phyloP scores from a whole-genome alignment of 768 basidiomycete species.

The Lactarius trivialis region DNA sequence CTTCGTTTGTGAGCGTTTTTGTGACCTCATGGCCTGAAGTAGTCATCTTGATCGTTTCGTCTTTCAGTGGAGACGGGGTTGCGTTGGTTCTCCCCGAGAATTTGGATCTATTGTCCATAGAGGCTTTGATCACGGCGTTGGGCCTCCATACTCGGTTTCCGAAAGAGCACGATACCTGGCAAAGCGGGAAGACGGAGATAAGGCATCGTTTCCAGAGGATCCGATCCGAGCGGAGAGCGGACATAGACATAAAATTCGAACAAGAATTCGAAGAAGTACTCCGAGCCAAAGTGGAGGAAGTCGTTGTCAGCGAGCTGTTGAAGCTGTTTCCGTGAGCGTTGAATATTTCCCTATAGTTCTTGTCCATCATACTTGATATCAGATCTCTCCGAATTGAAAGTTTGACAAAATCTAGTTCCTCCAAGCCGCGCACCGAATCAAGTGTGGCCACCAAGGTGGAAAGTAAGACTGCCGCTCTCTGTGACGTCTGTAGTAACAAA shows the following conservation, averaged over 20 bases:
- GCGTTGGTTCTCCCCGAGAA: not conserved
- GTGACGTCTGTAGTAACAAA: not conserved
- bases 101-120: rapidly evolving
- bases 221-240: not conserved
- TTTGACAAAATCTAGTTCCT: not conserved
- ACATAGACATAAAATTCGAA: not conserved
- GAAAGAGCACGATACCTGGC: not conserved
- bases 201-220: not conserved
- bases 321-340: not conserved
- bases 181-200: not conserved
- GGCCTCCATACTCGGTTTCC: not conserved
- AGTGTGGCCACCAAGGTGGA: not conserved
- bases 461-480: not conserved
- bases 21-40: not conserved
- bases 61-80: not conserved
- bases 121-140: not conserved
- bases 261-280: not conserved
- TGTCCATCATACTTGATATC: not conserved
- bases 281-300: not conserved
- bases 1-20: not conserved
- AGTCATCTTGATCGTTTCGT: no score
- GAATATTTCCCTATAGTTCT: not conserved
- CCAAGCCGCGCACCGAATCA: not conserved
- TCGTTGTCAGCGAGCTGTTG: not conserved
- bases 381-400: not conserved